Evolutionary conservation across 1,284 basidiomycete genomes (phyloP), one percentile per base, ranked within the genome.

Genomic region (Leccinum brunneo-olivaceum): DNA sequence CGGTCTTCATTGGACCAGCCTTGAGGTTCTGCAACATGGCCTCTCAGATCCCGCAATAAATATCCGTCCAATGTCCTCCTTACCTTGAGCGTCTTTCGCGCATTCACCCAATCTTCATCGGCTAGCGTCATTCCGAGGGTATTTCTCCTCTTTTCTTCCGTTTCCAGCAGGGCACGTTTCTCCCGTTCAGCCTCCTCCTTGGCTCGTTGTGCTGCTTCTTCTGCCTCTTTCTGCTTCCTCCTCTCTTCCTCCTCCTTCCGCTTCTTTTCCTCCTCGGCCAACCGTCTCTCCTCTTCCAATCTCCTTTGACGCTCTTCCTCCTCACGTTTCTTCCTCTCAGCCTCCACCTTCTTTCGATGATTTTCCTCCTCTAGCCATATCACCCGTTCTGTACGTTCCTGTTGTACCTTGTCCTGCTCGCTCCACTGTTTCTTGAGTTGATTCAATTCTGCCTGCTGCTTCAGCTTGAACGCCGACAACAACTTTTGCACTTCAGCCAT

Each of bases 351-450:
- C 47, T 62, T 69, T 9, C 68, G 68, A 19, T 72, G 62, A 42
- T 76, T 81, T n/a, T 78, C 77, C 50, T 86, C 79, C 53, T 87
- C 84, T 5, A 65, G 30, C 53, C 74, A 73, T 50, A 89, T 87
- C 2, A 71, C 77, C 2, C 50, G 56, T 58, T 89, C 84, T 41
- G 86, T 74, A 7, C 76, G 67, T 16, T 77, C 70, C 68, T 77
- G 79, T 27, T 80, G 64, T 34, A 54, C 53, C 47, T 61, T 67
- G 50, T 81, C 75, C 25, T 81, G 73, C 42, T 66, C 65, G 49
- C 70, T 69, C 74, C 76, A 81, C 10, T 54, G 60, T 11, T 66
- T 64, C 24, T 64, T 61, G 25, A 83, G 56, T 39, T 56, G 56
- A 29, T 67, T 62, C 47, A 81, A 72, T 16, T 76, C 71, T 10